Percentiles rank a stretch among this genome's conserved stretches.
phyloP scores from a whole-genome alignment of 371 early-diverging fungal genomes.

The Fennellomyces sp. region DNA sequence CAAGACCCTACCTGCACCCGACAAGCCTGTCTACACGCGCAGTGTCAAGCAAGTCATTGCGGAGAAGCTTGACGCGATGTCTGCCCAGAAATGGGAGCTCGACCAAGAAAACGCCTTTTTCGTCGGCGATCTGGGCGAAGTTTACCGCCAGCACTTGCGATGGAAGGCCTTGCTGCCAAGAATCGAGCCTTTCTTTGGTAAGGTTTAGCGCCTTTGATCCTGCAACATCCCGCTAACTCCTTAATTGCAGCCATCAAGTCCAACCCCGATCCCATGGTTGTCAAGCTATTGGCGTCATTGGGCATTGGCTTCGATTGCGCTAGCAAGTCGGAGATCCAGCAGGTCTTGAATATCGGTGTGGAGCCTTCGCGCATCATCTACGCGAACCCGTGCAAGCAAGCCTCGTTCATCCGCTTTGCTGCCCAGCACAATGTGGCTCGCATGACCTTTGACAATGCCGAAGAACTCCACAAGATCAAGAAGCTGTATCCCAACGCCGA shows the following conservation, averaged over 20 bases:
- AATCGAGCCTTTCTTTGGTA: conserved; percentile 94
- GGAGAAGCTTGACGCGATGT: conserved; percentile 37
- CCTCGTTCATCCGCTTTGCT: conserved; percentile 91
- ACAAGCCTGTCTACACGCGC: conserved; percentile 28
- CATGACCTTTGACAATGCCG: conserved; percentile 98
- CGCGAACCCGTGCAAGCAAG: conserved; percentile 98
- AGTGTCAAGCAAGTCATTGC: conserved; percentile 38
- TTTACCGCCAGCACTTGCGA: conserved; percentile 82
- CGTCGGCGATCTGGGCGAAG: conserved; percentile 90
- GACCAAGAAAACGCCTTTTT: conserved; percentile 91
- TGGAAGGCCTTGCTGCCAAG: conserved; percentile 87
- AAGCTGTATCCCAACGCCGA: conserved; percentile 80
- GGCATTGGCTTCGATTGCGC: conserved; percentile 97
- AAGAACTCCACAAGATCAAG: conserved; percentile 95
- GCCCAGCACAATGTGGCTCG: conserved; percentile 73
- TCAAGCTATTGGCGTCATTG: conserved; percentile 80
- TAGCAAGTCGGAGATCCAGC: conserved; percentile 87
- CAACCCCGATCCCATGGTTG: conserved; percentile 89
- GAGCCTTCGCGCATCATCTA: conserved; percentile 87
- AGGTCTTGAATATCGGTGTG: conserved; percentile 79
- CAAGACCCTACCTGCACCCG: background rate
- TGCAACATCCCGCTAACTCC: background rate
- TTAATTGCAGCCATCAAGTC: conserved; percentile 85
- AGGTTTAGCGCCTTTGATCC: conserved; percentile 9
- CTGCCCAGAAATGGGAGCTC: conserved; percentile 52